Percentiles rank a stretch among this genome's conserved stretches.
phyloP scores from a whole-genome alignment of 306 rosid genomes.

The Inga oerstediana region DNA sequence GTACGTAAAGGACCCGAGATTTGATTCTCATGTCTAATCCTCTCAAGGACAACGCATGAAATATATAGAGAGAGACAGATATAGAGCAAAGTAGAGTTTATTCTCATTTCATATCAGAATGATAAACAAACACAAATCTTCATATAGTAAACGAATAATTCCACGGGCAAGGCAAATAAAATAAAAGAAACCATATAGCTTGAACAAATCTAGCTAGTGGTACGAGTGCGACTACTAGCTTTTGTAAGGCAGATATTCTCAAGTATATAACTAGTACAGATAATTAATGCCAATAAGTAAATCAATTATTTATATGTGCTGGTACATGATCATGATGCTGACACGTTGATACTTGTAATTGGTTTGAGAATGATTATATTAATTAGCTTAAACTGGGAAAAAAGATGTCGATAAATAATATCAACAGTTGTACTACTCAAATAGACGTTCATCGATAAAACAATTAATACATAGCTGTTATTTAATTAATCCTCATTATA shows the following conservation, averaged over 20 bases:
- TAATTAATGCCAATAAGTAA: neutral
- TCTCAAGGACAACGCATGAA: neutral
- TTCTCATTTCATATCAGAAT: slow-evolving; percentile 9
- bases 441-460: neutral
- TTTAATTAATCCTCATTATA: neutral
- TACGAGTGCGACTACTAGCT: slow-evolving; percentile 19
- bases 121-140: slow-evolving; percentile 9
- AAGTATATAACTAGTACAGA: neutral
- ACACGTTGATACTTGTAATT: neutral
- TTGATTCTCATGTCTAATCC: slow-evolving; percentile 22
- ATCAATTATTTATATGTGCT: neutral
- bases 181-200: neutral
- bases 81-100: neutral
- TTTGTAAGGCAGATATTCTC: slow-evolving; percentile 19
- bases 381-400: neutral
- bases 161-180: neutral
- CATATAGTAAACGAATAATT: slow-evolving; percentile 19
- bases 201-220: neutral
- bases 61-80: too few species aligned
- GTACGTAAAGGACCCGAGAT: neutral
- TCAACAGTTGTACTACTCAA: neutral
- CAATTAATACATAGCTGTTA: neutral
- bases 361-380: neutral
- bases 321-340: neutral
- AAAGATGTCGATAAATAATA: neutral